Evolutionary conservation across 768 basidiomycete genomes (phyloP), one percentile per base, ranked within the genome.

Genomic region (Collybia sordida): DNA sequence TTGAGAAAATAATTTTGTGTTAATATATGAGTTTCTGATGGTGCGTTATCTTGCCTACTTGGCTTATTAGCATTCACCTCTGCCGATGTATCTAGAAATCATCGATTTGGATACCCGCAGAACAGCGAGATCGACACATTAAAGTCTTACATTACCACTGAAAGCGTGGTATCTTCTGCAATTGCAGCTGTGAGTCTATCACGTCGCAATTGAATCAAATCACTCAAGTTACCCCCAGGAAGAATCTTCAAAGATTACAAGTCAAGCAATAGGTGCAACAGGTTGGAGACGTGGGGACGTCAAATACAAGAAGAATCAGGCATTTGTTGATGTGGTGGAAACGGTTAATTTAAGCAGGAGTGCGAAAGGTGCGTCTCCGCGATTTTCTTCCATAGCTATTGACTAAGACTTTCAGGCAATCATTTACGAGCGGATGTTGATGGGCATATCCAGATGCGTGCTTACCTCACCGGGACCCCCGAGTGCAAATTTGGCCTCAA

Each of bases 401-500:
- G 21, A 47, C 53, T 48, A 27, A 58, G 50, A 45, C 19, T 31
- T 45, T 1, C 46, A 95, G 94, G 95, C 21, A 92, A 83, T 24
- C 81, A 90, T 39, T 75, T 99, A 17, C 83, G 96, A n/a, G 93
- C 96, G 6, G 96, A 99, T 56, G 94, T 99, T 6, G 95, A 98
- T 62, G 96, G 96, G 0, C 95, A 98, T 57, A 96, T 99, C 58
- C 81, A 94, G 64, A 98, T 99, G 96, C 83, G 96, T 9, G 96
- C 96, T 5, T 99, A 98, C 66, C 77, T 99, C 23, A 87, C 93
- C 23, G 97, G 97, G 12, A 96, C 91, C n/a, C 97, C 97, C 0
- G 97, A 99, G 62, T 98, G 97, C 79, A 98, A 98, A 67, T 98
- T 99, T 57, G 97, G 97, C 11, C 75, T 99, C 55, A 99, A 99